A percentile compares a stretch with the other conserved stretches of the same genome.
Conservation (phyloP, 495 filamentous ascomycete species). For the Paragyromitra xinjiangensis region DNA sequence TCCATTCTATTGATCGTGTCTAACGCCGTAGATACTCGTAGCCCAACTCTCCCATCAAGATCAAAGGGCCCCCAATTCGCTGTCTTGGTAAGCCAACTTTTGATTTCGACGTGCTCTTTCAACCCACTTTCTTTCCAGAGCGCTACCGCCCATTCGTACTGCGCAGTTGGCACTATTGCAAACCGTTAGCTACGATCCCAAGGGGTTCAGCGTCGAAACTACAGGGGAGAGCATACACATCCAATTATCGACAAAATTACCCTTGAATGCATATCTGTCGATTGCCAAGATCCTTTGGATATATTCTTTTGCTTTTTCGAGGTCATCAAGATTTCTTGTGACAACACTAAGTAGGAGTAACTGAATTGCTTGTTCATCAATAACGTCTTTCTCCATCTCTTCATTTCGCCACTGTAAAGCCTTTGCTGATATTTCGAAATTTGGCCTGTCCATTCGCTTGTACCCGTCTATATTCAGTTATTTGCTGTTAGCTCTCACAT, state of each 20-base stretch:
- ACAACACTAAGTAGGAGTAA: conserved; percentile 73
- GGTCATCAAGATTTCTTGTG: conserved; percentile 68
- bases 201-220: not conserved
- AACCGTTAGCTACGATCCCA: conserved; percentile 10
- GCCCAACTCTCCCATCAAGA: conserved; percentile 82
- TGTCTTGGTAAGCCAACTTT: conserved; percentile 64
- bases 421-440: conserved; percentile 71
- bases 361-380: conserved; percentile 78
- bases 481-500: not conserved
- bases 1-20: conserved; percentile 69
- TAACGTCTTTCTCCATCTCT: conserved; percentile 67
- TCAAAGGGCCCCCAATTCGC: conserved; percentile 85
- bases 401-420: conserved; percentile 73
- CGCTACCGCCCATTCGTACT: conserved; percentile 89
- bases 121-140: conserved; percentile 68
- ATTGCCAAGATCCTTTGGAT: conserved; percentile 67
- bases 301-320: conserved; percentile 70
- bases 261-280: conserved; percentile 75
- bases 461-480: conserved; percentile 61
- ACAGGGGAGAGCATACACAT: conserved; percentile 52
- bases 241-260: conserved; percentile 81
- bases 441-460: conserved; percentile 74
- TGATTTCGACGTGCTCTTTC: conserved; percentile 50
- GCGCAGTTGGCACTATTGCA: conserved; percentile 71
- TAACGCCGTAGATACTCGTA: conserved; percentile 82